These are phyloP conservation scores for Samsoniella hepiali DNA, from an alignment of 2,329 filamentous ascomycete species.

Conservation along the genomic window DNA sequence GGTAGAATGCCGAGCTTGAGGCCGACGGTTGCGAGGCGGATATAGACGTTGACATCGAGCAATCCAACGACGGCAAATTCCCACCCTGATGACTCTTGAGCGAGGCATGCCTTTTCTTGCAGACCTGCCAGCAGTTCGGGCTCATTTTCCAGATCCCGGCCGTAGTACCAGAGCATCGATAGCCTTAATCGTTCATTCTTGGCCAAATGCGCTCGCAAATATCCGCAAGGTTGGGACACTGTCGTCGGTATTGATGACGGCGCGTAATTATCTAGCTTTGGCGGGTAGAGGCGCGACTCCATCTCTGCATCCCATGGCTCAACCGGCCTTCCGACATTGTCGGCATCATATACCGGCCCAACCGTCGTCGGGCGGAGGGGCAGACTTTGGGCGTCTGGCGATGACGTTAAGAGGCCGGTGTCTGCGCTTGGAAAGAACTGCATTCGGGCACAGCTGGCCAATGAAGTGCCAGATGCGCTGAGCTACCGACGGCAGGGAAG, in stretches of 20 bases:
- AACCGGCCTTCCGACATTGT: neutral
- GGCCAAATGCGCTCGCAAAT: conserved; percentile 26
- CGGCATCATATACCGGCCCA: neutral
- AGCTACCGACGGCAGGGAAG: neutral
- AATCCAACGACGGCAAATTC: conserved; percentile 45
- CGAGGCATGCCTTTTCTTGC: conserved; percentile 41
- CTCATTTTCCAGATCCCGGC: conserved; percentile 37
- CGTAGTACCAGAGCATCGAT: conserved; percentile 44
- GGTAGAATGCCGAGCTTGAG: conserved; percentile 41
- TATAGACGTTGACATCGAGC: conserved; percentile 41
- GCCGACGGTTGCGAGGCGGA: conserved; percentile 40
- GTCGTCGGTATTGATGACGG: neutral
- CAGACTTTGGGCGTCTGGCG: neutral
- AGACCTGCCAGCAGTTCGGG: conserved; percentile 38
- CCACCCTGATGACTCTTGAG: conserved; percentile 41
- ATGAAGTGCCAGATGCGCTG: neutral
- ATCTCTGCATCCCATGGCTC: neutral
- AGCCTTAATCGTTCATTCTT: conserved; percentile 30
- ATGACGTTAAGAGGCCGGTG: conserved; percentile 26
- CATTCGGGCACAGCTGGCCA: neutral
- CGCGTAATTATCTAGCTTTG: neutral
- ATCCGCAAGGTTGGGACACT: conserved; percentile 14
- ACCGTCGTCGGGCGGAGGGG: conserved; percentile 4
- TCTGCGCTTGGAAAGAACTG: conserved; percentile 29
- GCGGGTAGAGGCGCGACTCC: neutral